These are phyloP conservation scores for Neoboletus magnificus DNA, from an alignment of 768 basidiomycete species.

Conservation along the genomic window DNA sequence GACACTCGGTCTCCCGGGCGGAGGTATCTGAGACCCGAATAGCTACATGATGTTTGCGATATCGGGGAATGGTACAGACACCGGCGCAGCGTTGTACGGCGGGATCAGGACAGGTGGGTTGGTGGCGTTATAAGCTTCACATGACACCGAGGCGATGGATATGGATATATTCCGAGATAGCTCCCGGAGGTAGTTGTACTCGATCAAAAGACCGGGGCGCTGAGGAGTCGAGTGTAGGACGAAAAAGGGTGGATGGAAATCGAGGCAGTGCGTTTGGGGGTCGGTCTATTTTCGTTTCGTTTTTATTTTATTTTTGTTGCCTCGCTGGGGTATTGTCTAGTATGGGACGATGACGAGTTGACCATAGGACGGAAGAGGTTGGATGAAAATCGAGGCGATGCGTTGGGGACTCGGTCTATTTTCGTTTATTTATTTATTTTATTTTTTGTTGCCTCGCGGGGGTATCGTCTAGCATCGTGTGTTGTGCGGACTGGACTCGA, in stretches of 20 bases:
- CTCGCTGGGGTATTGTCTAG: not conserved
- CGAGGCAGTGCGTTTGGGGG: not conserved
- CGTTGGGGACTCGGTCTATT: not conserved
- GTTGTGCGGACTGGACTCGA: not conserved
- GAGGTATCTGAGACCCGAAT: not conserved
- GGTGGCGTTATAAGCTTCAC: slow-evolving; percentile 7
- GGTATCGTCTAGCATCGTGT: not conserved
- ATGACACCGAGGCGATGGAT: not conserved
- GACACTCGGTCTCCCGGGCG: not conserved
- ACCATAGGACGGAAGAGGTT: not conserved
- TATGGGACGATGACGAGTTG: not conserved
- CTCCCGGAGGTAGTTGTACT: slow-evolving; percentile 2
- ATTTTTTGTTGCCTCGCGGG: not conserved
- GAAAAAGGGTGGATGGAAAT: slow-evolving; percentile 1
- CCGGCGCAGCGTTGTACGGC: not conserved
- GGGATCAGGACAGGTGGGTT: slow-evolving; percentile 4
- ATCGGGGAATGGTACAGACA: slow-evolving; percentile 1
- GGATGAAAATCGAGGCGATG: slow-evolving; percentile 7
- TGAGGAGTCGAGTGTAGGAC: not conserved
- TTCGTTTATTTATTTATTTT: not conserved
- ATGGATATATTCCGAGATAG: not conserved
- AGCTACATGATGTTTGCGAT: not conserved
- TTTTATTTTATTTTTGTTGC: not conserved
- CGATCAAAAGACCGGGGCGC: not conserved
- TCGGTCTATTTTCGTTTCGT: not conserved